These are phyloP conservation scores for Nevesoporus exiguus DNA, from an alignment of 768 basidiomycete species.

Conservation along the genomic window DNA sequence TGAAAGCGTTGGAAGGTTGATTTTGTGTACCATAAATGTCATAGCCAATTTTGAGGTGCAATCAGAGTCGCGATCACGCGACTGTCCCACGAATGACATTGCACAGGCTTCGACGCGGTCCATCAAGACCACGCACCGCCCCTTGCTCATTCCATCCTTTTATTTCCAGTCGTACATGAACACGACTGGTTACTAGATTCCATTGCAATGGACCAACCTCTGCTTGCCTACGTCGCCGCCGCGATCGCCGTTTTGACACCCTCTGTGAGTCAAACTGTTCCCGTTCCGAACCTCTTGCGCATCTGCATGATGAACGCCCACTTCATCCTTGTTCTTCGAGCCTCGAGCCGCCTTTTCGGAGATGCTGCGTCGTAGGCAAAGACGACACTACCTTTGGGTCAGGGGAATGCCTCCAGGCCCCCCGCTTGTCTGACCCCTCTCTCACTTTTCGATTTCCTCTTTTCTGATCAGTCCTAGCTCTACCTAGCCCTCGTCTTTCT, in stretches of 20 bases:
- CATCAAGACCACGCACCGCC: neutral
- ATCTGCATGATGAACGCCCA: constrained; percentile 53
- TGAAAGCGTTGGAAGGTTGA: neutral
- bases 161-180: neutral
- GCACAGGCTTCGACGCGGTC: neutral
- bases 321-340: constrained; percentile 97
- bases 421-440: constrained; percentile 32
- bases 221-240: constrained; percentile 23
- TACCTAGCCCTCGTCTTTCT: constrained; percentile 70
- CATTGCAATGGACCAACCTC: constrained; percentile 21
- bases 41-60: too few relatives aligned
- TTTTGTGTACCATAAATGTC: neutral
- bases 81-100: neutral
- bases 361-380: constrained; percentile 53
- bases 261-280: constrained; percentile 24
- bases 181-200: neutral
- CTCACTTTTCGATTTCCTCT: too few relatives aligned
- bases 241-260: constrained; percentile 22
- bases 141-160: neutral
- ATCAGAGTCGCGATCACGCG: too few relatives aligned
- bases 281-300: neutral
- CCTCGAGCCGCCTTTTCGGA: constrained; percentile 46
- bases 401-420: constrained; percentile 31
- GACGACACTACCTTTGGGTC: constrained; percentile 62
- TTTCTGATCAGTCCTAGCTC: constrained; percentile 42